These are phyloP conservation scores for Penicillium malachiteum DNA, from an alignment of 495 filamentous ascomycete species.

Conservation along the genomic window DNA sequence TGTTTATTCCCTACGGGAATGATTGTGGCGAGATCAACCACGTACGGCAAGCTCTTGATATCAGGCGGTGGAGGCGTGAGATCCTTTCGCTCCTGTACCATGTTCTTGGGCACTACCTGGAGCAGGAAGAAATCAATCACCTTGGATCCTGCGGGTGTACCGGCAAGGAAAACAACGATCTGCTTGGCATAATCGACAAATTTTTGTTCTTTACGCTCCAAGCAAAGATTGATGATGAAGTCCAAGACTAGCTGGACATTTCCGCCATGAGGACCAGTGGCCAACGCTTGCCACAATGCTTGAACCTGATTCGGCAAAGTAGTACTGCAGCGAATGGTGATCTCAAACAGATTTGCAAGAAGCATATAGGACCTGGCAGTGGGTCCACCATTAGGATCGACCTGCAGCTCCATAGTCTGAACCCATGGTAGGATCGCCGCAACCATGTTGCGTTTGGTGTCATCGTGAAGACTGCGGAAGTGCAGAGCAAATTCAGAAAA, in stretches of 20 bases:
- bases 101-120: conserved; percentile 84
- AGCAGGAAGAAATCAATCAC: conserved; percentile 91
- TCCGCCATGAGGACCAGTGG: conserved; percentile 88
- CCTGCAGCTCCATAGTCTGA: conserved; percentile 85
- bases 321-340: conserved; percentile 87
- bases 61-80: conserved; percentile 71
- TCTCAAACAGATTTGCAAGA: conserved; percentile 91
- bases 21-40: conserved; percentile 77
- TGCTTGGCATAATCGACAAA: conserved; percentile 98
- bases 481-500: conserved; percentile 92
- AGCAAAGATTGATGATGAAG: conserved; percentile 89
- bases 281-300: conserved; percentile 94
- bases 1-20: conserved; percentile 89
- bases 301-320: conserved; percentile 94
- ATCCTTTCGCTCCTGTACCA: conserved; percentile 84
- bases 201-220: conserved; percentile 93
- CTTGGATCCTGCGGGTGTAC: conserved; percentile 84
- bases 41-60: conserved; percentile 73
- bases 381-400: conserved; percentile 92
- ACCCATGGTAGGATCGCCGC: conserved; percentile 95
- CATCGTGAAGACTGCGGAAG: conserved; percentile 78
- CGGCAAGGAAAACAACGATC: conserved; percentile 91
- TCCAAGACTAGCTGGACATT: conserved; percentile 93
- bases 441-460: conserved; percentile 88
- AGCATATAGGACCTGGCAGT: conserved; percentile 92